Conservation (phyloP, 2,329 filamentous ascomycete species). For the Phyllosticta citriasiana region DNA sequence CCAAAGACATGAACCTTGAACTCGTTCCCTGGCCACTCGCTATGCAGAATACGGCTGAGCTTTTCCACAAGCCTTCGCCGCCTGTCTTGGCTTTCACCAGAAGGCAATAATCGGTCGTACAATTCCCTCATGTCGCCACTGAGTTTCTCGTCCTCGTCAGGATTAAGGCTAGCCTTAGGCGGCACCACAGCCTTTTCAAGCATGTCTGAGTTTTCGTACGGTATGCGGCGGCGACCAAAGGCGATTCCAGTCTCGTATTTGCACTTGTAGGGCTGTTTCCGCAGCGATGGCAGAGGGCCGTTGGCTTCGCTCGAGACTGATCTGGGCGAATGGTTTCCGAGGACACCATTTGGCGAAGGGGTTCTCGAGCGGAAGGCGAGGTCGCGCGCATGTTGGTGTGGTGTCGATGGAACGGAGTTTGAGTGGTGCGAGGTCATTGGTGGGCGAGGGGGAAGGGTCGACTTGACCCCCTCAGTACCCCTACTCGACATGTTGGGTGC, state of each 20-base stretch:
- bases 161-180: slow-evolving; percentile 45
- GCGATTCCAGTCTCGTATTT: slow-evolving; percentile 82
- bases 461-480: slow-evolving; percentile 17
- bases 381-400: slow-evolving; percentile 76
- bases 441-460: slow-evolving; percentile 31
- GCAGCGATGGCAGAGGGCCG: slow-evolving; percentile 57
- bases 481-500: slow-evolving; percentile 21
- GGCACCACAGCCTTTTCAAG: slow-evolving; percentile 60
- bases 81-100: slow-evolving; percentile 64
- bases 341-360: slow-evolving; percentile 65
- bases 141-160: slow-evolving; percentile 42
- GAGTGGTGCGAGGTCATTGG: slow-evolving; percentile 57
- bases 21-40: slow-evolving; percentile 82
- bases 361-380: slow-evolving; percentile 67
- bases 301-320: slow-evolving; percentile 87
- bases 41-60: slow-evolving; percentile 76
- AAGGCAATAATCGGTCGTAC: slow-evolving; percentile 78
- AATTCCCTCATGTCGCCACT: slow-evolving; percentile 75
- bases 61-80: slow-evolving; percentile 72
- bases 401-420: slow-evolving; percentile 86
- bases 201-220: slow-evolving; percentile 80
- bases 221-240: slow-evolving; percentile 75
- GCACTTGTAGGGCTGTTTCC: slow-evolving; percentile 57
- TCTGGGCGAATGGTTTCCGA: slow-evolving; percentile 72
- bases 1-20: slow-evolving; percentile 92